These are phyloP conservation scores for Terana coerulea DNA, from an alignment of 768 basidiomycete genomes.

Conservation along the genomic window DNA sequence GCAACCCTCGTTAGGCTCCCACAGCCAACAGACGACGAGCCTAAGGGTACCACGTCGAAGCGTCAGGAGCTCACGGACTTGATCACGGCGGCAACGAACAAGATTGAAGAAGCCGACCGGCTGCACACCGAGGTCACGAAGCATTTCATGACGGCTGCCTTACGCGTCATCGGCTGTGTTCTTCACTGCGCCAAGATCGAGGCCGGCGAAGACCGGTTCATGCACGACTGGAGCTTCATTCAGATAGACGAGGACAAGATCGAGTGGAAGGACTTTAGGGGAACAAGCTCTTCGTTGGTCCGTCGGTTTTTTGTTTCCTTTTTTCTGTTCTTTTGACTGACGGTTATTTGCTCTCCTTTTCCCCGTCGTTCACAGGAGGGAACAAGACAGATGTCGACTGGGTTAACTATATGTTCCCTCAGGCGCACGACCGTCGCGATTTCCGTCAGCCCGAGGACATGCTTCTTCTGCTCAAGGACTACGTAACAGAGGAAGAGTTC, in stretches of 20 bases:
- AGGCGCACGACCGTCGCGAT: slow-evolving; percentile 6
- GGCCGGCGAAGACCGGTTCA: slow-evolving; percentile 26
- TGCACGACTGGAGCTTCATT: slow-evolving; percentile 33
- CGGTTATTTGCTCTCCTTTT: neutral
- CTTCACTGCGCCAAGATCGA: slow-evolving; percentile 27
- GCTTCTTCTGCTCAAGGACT: slow-evolving; percentile 18
- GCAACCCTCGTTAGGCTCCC: slow-evolving; percentile 19
- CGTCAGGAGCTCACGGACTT: slow-evolving; percentile 20
- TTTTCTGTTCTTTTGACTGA: neutral
- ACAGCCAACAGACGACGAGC: slow-evolving; percentile 17
- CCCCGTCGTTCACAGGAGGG: slow-evolving; percentile 2
- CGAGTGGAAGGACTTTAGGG: slow-evolving; percentile 33
- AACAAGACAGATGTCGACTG: slow-evolving; percentile 9
- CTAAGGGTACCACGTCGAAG: slow-evolving; percentile 9
- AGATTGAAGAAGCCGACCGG: slow-evolving; percentile 21
- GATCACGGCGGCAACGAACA: slow-evolving; percentile 20
- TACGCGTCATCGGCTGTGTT: slow-evolving; percentile 33
- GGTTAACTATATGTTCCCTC: slow-evolving; percentile 11
- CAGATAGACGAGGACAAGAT: slow-evolving; percentile 27
- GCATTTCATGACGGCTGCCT: slow-evolving; percentile 14
- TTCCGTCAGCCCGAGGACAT: slow-evolving; percentile 22
- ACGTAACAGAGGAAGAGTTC: slow-evolving; percentile 21
- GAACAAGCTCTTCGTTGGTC: slow-evolving; percentile 25
- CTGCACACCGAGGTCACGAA: slow-evolving; percentile 28
- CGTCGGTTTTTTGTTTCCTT: no score